A percentile compares a stretch with the other conserved stretches of the same genome.
These are phyloP conservation scores for Clitoria ternatea DNA, from an alignment of 306 rosid species.

Conservation along the genomic window DNA sequence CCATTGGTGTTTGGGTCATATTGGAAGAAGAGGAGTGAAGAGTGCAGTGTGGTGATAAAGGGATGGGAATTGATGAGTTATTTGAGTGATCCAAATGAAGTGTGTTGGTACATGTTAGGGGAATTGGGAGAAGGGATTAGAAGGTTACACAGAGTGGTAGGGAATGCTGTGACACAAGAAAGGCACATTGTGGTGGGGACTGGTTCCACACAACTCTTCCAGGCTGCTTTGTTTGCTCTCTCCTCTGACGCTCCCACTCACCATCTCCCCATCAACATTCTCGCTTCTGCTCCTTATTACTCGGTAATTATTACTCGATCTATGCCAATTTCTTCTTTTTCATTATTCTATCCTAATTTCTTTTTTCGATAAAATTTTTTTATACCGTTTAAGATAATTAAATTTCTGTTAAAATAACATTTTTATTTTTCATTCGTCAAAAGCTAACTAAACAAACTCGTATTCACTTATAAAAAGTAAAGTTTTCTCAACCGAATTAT, in stretches of 20 bases:
- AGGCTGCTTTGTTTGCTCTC: slow-evolving; percentile 64
- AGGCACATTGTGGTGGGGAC: slow-evolving; percentile 60
- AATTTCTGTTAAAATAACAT: too few species aligned
- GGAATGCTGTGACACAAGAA: slow-evolving; percentile 52
- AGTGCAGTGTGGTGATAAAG: slow-evolving; percentile 52
- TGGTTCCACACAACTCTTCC: slow-evolving; percentile 72
- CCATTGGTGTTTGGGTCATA: slow-evolving; percentile 40
- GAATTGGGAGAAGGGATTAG: slow-evolving; percentile 39
- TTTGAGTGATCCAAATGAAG: slow-evolving; percentile 22
- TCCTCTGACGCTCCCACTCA: slow-evolving; percentile 29
- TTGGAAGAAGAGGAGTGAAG: slow-evolving; percentile 56
- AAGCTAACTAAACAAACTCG: too few species aligned
- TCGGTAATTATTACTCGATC: slow-evolving; percentile 59
- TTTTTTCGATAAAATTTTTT: too few species aligned
- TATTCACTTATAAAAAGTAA: too few species aligned
- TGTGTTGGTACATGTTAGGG: slow-evolving; percentile 67
- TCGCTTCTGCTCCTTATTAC: slow-evolving; percentile 71
- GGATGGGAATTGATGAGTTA: slow-evolving; percentile 63
- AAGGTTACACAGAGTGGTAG: slow-evolving; percentile 52
- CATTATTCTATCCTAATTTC: too few species aligned
- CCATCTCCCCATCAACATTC: slow-evolving; percentile 47
- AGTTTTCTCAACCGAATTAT: too few species aligned
- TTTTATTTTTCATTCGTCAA: too few species aligned
- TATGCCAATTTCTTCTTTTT: too few species aligned
- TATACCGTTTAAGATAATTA: too few species aligned